Base-by-base conservation (phyloP, 805 yeast genomes). In the Starmerella gropengiesseri region DNA sequence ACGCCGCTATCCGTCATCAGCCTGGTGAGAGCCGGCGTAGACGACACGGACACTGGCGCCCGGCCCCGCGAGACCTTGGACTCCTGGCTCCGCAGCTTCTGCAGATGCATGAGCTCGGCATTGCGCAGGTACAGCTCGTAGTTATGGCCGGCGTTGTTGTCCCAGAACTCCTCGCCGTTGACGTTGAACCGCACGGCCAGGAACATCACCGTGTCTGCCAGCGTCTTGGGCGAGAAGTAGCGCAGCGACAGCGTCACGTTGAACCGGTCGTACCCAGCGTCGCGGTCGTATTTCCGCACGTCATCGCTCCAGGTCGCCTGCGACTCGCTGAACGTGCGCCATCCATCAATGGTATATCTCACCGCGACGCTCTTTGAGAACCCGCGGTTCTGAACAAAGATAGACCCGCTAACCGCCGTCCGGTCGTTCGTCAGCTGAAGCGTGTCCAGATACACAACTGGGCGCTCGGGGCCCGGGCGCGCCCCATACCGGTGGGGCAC, bases 311-410 rank as follows among this genome's bases (percentile, higher is more conserved):
- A 85, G 3, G 57, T 50, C 4, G 87, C 81, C 31, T 75, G 76
- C 25, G 79, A 71, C 56, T 81, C 89, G 31, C 75, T 68, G 18
- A 78, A 74, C 0, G 93, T 78, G 32, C 64, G 65, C 97, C 97
- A 87, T 54, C 69, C 63, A 58, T 89, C 85, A 49, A 77, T 66
- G 0, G 95, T 75, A 62, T 84, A 87, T 42, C 86, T 68, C 13
- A 82, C 70, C 13, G 74, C 70, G 16, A 89, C 80, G 21, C 62
- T 56, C 60, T 87, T 87, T 27, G 74, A 70, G 60, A 68, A 87
- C 9, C 79, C 68, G 4, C 83, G 41, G 63, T 87, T 89, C 54
- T 75, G 73, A 21, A 82, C 95, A 2, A 89, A 82, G 35, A 87
- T 67, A 41, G 77, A 77, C 1, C 95, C 96, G 39, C 74, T 58